Percentiles rank a stretch among this genome's conserved stretches.
These are phyloP conservation scores for Calonectria fujianensis DNA, from an alignment of 2,329 filamentous ascomycete genomes.

Conservation along the genomic window DNA sequence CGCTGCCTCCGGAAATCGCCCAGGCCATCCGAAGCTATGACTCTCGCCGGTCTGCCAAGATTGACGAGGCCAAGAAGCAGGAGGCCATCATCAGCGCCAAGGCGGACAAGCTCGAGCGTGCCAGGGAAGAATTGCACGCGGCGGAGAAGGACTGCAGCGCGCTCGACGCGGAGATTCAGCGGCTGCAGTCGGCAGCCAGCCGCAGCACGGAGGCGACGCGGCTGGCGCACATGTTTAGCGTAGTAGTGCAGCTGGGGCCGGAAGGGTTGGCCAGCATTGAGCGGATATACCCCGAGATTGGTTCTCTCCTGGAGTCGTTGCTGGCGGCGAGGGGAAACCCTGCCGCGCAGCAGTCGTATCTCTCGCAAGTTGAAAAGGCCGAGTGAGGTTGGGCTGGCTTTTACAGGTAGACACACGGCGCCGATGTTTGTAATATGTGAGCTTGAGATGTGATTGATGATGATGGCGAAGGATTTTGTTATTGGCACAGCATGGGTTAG, in stretches of 20 bases:
- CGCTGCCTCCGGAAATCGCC: slow-evolving; percentile 53
- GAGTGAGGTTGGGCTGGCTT: slow-evolving; percentile 31
- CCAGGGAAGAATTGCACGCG: slow-evolving; percentile 44
- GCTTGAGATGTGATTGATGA: slow-evolving; percentile 22
- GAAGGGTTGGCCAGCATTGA: slow-evolving; percentile 53
- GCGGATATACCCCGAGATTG: slow-evolving; percentile 57
- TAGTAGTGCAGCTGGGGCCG: slow-evolving; percentile 54
- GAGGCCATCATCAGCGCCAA: slow-evolving; percentile 48
- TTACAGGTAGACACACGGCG: slow-evolving; percentile 22
- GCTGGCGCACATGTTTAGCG: slow-evolving; percentile 53
- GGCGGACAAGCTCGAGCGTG: slow-evolving; percentile 46
- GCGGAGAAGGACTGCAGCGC: slow-evolving; percentile 46
- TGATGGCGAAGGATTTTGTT: slow-evolving; percentile 24
- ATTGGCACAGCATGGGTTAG: slow-evolving; percentile 24
- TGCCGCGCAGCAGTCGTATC: slow-evolving; percentile 19
- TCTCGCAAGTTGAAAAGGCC: slow-evolving; percentile 40
- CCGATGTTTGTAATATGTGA: slow-evolving; percentile 32
- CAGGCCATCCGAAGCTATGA: slow-evolving; percentile 54
- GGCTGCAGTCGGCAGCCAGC: slow-evolving; percentile 49
- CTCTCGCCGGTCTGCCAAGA: slow-evolving; percentile 51
- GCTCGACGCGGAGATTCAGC: slow-evolving; percentile 52
- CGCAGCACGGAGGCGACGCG: slow-evolving; percentile 52
- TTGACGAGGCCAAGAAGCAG: slow-evolving; percentile 53
- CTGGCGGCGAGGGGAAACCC: slow-evolving; percentile 48
- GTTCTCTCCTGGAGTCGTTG: slow-evolving; percentile 52